Base-by-base conservation (phyloP, 345 rosid genomes). In the Bruguiera sexangula region DNA sequence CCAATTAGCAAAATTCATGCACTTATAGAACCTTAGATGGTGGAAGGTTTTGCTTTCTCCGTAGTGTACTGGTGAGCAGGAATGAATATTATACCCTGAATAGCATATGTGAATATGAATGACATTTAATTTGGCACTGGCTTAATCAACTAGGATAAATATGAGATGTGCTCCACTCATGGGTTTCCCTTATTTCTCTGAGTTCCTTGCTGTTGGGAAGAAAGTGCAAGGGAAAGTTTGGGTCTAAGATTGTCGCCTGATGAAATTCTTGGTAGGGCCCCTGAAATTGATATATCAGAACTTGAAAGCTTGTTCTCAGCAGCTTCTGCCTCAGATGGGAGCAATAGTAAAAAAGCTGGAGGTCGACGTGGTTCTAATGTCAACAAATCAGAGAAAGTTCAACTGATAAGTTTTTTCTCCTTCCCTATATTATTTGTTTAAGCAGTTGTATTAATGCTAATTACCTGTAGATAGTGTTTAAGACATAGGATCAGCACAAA, bases 231-330 rank as follows among this genome's bases (percentile, higher is more conserved):
- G 68, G 15, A 20, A 22, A 34, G 50, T 59, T 59, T 66, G 59
- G 27, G 43, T 51, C 72, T 69, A 22, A 73, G 8, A 48, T 77
- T 43, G 43, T 75, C 50, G 31, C 50, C 65, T 60, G 60, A 51
- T 64, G 46, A 56, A 37, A 13, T 62, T 48, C 80, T 78, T 85
- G 64, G 62, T 69, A 94, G 99, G 89, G 87, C 99, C 79, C 99
- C 98, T 75, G 97, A 94, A 84, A 94, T 94, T 76, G 99, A 94
- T 82, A 91, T 94, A 80, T 84, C 89, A 52, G 99, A 94, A 80
- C 97, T 94, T 63, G 97, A 89, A 82, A 94, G 89, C 77, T 87
- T 91, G 72, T 94, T 94, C 84, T 89, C 97, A 62, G 91, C 97
- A 24, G 93, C 81, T 73, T 87, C 96, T 70, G 74, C 66, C 67